Base-by-base conservation (phyloP, 805 yeast genomes). In the Candida dendrica region DNA sequence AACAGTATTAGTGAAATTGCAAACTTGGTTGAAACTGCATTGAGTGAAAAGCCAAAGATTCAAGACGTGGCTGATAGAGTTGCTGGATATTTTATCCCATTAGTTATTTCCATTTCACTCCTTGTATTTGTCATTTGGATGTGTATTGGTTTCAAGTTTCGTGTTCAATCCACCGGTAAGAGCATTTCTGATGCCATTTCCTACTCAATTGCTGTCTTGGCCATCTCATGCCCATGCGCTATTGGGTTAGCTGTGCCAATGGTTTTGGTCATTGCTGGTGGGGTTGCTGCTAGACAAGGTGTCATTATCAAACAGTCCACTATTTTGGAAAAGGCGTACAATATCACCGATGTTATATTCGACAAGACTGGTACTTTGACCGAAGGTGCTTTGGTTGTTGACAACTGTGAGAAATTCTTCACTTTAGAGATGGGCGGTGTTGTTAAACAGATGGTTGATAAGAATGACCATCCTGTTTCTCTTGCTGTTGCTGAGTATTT, bases 1-100 rank as follows among this genome's bases (percentile, higher is more conserved):
- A 83, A 91, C 4, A 84, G 79, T 52, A 71, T 84, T 34, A 79
- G 84, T 45, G 85, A 83, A 55, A 83, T 85, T 46, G 84, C 85
- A 33, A 68, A 70, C 42, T 67, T 84, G 39, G 91, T 85, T 16
- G 79, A 75, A 56, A 85, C 84, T 41, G 89, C 95, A 0, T 91
- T 85, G 58, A 69, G 80, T 14, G 65, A 75, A 26, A 76, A 77
- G 46, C 87, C 90, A 2, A 90, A 90, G 1, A 77, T 84, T 19
- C 93, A 84, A 59, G 66, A 84, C 38, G 77, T 64, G 51, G 86
- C 88, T 4, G 93, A 84, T 57, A 65, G 64, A 33, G 66, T 82
- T 33, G 85, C 91, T 0, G 77, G 84, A 0, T 67, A 71, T 42
- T 84, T 84, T 58, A 89, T 84, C 26, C 83, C 84, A 2, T 56